These are phyloP conservation scores for Russula compacta DNA, from an alignment of 768 basidiomycete species.

Conservation along the genomic window DNA sequence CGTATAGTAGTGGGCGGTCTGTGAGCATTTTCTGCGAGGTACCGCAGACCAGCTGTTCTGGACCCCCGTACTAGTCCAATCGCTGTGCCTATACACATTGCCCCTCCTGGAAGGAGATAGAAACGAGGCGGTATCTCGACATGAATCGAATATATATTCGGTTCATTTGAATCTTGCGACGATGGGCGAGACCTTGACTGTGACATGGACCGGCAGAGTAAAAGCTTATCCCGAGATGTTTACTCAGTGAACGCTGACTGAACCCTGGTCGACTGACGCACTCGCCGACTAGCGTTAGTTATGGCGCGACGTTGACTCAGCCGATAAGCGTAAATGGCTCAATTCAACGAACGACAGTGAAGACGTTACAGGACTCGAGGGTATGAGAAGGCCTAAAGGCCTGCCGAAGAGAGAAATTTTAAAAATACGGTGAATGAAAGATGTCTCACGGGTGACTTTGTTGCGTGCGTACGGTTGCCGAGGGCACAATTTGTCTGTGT, in stretches of 20 bases:
- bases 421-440: not conserved
- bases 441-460: not conserved
- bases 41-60: slow-evolving; percentile 62
- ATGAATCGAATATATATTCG: slow-evolving; percentile 26
- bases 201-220: not conserved
- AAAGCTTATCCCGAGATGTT: not conserved
- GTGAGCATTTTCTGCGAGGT: slow-evolving; percentile 90
- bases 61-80: slow-evolving; percentile 71
- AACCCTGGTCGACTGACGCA: not conserved
- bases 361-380: not conserved
- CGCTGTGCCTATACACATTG: slow-evolving; percentile 49
- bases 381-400: not conserved
- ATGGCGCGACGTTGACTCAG: not conserved
- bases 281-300: not conserved
- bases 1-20: slow-evolving; percentile 74
- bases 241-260: not conserved
- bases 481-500: slow-evolving; percentile 27
- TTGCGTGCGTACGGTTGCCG: slow-evolving; percentile 6
- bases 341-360: not conserved
- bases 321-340: not conserved
- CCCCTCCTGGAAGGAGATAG: slow-evolving; percentile 52
- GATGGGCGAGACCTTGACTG: not conserved
- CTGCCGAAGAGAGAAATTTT: not conserved
- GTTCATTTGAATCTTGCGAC: slow-evolving; percentile 21
- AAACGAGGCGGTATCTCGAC: slow-evolving; percentile 48